Evolutionary conservation across 1,284 basidiomycete genomes (phyloP).

Genomic region (Cryptococcus sp.): DNA sequence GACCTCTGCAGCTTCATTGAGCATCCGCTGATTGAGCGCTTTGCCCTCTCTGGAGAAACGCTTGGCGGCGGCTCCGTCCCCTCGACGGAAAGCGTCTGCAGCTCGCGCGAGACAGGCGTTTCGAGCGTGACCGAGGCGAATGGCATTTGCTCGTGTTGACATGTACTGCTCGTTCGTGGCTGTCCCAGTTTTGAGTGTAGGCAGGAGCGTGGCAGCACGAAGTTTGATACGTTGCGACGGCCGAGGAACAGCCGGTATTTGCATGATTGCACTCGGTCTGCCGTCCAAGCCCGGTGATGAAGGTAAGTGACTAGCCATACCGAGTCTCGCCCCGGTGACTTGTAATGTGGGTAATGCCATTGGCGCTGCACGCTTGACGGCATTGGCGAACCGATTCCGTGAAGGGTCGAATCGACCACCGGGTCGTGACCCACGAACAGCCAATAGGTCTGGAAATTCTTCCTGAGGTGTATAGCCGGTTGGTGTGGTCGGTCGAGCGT

Average conservation of each 20-base stretch:
- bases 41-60: constrained; percentile 90
- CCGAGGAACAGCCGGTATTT: constrained; percentile 60
- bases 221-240: constrained; percentile 80
- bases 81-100: constrained; percentile 89
- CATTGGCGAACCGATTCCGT: constrained; percentile 73
- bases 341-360: constrained; percentile 27
- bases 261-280: constrained; percentile 52
- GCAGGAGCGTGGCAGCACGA: constrained; percentile 77
- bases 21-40: constrained; percentile 86
- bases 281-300: constrained; percentile 43
- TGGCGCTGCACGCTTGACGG: constrained; percentile 48
- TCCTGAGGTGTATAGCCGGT: constrained; percentile 56
- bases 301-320: constrained; percentile 22
- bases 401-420: constrained; percentile 63
- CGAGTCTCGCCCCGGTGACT: constrained; percentile 34
- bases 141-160: constrained; percentile 76
- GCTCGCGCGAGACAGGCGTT: constrained; percentile 94
- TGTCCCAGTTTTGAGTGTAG: constrained; percentile 82
- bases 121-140: constrained; percentile 87
- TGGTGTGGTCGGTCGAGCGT: constrained; percentile 39
- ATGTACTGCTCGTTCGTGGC: constrained; percentile 79
- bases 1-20: constrained; percentile 74
- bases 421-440: constrained; percentile 41
- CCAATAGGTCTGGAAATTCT: constrained; percentile 76
- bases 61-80: constrained; percentile 92